phyloP scores from a whole-genome alignment of 441 rosid species.

The Rhodomyrtus psidioides region DNA sequence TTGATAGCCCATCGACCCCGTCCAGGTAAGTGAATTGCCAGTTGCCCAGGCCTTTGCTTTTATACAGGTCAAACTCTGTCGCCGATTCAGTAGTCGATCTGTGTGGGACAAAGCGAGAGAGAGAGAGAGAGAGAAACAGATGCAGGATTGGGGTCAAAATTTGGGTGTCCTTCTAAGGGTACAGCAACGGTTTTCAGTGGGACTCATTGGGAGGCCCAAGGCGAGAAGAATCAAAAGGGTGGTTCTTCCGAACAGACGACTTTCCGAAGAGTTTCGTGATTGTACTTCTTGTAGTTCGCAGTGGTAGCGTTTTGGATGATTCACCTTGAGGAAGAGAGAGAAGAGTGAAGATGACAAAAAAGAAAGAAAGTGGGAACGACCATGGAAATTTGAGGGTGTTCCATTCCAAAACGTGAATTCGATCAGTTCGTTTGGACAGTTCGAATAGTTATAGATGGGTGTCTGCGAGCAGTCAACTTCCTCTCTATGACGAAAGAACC shows the following conservation, averaged over 20 bases:
- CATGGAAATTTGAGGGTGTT: too few relatives aligned
- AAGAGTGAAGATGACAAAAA: background rate
- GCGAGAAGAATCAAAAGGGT: too few relatives aligned
- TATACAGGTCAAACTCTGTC: background rate
- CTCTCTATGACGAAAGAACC: background rate
- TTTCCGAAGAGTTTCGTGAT: background rate
- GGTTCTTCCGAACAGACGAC: too few relatives aligned
- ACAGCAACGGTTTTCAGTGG: too few relatives aligned
- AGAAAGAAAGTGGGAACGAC: background rate
- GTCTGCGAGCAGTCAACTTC: background rate
- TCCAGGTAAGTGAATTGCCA: conserved; percentile 5
- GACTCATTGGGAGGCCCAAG: too few relatives aligned
- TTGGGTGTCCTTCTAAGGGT: too few relatives aligned
- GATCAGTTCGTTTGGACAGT: background rate
- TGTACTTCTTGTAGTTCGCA: background rate
- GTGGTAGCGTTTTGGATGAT: background rate
- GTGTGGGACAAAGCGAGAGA: background rate
- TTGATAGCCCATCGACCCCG: conserved; percentile 21
- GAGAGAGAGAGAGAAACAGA: background rate
- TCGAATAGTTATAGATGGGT: background rate
- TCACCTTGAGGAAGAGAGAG: background rate
- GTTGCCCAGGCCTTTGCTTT: accelerated
- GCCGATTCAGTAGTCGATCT: background rate
- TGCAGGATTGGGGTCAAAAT: background rate
- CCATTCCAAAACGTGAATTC: too few relatives aligned